Conservation (phyloP, 1,139 yeast genomes). For the Suhomyces ambrosiae region DNA sequence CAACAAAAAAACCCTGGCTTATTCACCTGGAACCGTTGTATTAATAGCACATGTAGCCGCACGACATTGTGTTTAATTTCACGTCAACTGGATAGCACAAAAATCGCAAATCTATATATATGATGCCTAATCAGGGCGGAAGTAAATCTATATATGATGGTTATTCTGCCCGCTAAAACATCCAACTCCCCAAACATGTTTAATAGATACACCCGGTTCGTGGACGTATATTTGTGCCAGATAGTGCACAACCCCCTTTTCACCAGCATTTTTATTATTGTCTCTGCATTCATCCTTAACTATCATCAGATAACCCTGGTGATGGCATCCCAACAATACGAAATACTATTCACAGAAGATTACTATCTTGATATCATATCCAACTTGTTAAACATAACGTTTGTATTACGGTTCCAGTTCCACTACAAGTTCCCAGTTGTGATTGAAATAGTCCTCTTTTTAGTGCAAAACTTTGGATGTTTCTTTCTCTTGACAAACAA, state of each 20-base stretch:
- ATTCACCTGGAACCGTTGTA: conserved; percentile 1
- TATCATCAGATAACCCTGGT: conserved; percentile 6
- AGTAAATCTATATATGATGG: conserved; percentile 1
- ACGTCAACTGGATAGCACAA: conserved; percentile 1
- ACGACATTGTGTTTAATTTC: not conserved
- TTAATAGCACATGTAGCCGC: conserved; percentile 3
- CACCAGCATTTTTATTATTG: conserved; percentile 7
- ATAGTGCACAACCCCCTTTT: conserved; percentile 17
- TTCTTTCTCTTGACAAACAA: conserved; percentile 14
- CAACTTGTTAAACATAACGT: conserved; percentile 24
- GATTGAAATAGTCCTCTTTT: conserved; percentile 20
- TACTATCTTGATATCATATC: conserved; percentile 22
- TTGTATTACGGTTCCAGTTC: conserved; percentile 23
- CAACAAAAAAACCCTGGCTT: too few relatives aligned
- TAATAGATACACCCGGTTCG: conserved; percentile 8
- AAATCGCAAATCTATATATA: not conserved
- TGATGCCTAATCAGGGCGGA: not conserved
- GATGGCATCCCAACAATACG: conserved; percentile 4
- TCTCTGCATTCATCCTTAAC: conserved; percentile 4
- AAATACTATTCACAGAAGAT: conserved; percentile 13
- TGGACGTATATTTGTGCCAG: conserved; percentile 13
- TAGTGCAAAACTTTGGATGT: conserved; percentile 21
- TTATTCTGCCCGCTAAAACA: not conserved
- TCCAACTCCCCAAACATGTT: not conserved
- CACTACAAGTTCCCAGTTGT: conserved; percentile 10